Conservation (phyloP, 345 rosid genomes). For the Balakata baccata region DNA sequence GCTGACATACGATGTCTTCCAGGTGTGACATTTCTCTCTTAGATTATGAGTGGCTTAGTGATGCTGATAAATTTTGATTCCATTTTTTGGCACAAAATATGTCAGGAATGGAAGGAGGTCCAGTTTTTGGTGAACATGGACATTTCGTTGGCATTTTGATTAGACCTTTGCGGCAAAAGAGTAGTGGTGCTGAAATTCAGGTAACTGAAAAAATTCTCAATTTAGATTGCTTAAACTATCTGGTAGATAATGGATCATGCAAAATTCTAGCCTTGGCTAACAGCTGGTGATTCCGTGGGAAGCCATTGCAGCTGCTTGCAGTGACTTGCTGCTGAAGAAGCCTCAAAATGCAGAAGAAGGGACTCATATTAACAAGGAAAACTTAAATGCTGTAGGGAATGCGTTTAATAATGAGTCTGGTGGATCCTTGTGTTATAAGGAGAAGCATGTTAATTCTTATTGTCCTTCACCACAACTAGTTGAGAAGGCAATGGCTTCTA, state of each 20-base stretch:
- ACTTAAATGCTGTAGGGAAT: slow-evolving; percentile 47
- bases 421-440: slow-evolving; percentile 20
- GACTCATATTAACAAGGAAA: slow-evolving; percentile 37
- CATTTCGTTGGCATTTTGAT: slow-evolving; percentile 67
- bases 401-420: slow-evolving; percentile 27
- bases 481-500: slow-evolving; percentile 64
- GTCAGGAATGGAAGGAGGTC: slow-evolving; percentile 92
- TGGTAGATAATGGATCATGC: slow-evolving; percentile 50
- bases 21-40: slow-evolving; percentile 48
- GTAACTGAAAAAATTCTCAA: slow-evolving; percentile 38
- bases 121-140: slow-evolving; percentile 57
- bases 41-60: slow-evolving; percentile 16
- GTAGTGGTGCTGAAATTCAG: slow-evolving; percentile 85
- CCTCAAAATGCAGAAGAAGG: slow-evolving; percentile 50
- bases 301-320: slow-evolving; percentile 85
- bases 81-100: slow-evolving; percentile 15
- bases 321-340: slow-evolving; percentile 68
- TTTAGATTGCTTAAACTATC: slow-evolving; percentile 27
- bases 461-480: slow-evolving; percentile 29
- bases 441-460: slow-evolving; percentile 19
- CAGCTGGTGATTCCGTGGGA: slow-evolving; percentile 99
- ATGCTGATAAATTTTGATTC: slow-evolving; percentile 21
- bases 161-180: slow-evolving; percentile 80
- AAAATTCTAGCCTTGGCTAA: slow-evolving; percentile 80
- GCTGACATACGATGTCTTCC: slow-evolving; percentile 96